Percentiles rank a stretch among this genome's conserved stretches.
Evolutionary conservation across 2,329 filamentous ascomycete species (phyloP).

Genomic region (Talaromyces sp.): DNA sequence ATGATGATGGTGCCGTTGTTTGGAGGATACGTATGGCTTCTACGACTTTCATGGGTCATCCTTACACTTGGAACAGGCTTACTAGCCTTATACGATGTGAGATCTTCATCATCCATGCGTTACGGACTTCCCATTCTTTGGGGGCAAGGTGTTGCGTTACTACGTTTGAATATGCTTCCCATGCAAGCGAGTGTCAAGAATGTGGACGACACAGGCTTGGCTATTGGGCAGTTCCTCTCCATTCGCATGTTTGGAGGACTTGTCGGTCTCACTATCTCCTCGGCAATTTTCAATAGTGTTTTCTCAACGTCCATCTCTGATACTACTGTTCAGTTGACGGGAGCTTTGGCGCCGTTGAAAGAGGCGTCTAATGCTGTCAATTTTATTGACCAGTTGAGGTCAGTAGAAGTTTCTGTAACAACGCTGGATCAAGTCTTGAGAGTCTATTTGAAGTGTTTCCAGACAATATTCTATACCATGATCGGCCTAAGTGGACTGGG

Average conservation of each 20-base stretch:
- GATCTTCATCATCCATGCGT: background rate
- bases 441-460: background rate
- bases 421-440: background rate
- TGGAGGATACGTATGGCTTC: constrained; percentile 2
- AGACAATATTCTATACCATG: constrained; percentile 1
- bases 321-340: background rate
- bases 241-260: constrained; percentile 1
- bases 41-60: background rate
- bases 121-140: constrained; percentile 3
- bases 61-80: background rate
- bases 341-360: background rate
- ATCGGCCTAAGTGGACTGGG: background rate
- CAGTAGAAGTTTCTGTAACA: background rate
- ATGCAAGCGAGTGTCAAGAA: constrained; percentile 4
- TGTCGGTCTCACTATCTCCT: background rate
- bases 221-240: background rate
- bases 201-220: background rate
- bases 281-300: background rate
- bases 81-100: background rate
- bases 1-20: constrained; percentile 4
- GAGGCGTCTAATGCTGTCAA: background rate
- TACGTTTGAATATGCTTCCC: background rate
- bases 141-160: constrained; percentile 2
- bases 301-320: background rate
- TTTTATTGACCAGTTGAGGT: background rate